phyloP scores from a whole-genome alignment of 495 filamentous ascomycete genomes.

The Penicillium roqueforti region DNA sequence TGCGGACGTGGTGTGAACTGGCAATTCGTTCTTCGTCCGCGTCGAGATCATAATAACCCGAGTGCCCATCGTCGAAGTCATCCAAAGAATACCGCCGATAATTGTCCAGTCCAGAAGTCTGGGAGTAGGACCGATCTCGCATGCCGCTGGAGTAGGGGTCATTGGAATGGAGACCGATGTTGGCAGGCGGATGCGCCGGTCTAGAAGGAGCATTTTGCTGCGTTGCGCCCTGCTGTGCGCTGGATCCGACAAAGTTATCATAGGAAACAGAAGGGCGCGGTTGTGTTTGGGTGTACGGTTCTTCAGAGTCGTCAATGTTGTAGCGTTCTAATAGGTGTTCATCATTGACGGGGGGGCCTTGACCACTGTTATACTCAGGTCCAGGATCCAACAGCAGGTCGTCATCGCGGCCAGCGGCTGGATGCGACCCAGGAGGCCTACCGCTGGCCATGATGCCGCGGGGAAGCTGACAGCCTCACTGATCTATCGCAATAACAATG shows the following conservation, averaged over 20 bases:
- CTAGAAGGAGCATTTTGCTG: slow-evolving; percentile 21
- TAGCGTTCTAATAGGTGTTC: slow-evolving; percentile 69
- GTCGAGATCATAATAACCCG: slow-evolving; percentile 57
- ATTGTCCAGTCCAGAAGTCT: slow-evolving; percentile 77
- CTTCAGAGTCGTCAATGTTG: slow-evolving; percentile 60
- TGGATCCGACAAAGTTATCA: slow-evolving; percentile 85
- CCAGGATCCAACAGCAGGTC: slow-evolving; percentile 72
- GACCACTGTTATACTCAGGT: slow-evolving; percentile 66
- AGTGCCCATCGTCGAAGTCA: slow-evolving; percentile 73
- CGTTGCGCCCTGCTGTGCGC: slow-evolving; percentile 41
- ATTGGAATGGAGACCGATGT: slow-evolving; percentile 28
- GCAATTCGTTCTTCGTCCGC: slow-evolving; percentile 54
- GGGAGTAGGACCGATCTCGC: slow-evolving; percentile 62
- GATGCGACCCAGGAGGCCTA: slow-evolving; percentile 60
- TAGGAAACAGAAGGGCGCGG: slow-evolving; percentile 85
- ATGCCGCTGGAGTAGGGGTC: slow-evolving; percentile 47
- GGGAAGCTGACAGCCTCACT: slow-evolving; percentile 42
- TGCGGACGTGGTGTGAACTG: slow-evolving; percentile 48
- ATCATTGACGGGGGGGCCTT: slow-evolving; percentile 68
- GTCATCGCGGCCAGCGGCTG: slow-evolving; percentile 54
- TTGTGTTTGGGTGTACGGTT: slow-evolving; percentile 43
- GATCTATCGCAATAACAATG: slow-evolving; percentile 21
- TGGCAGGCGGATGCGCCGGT: slow-evolving; percentile 27
- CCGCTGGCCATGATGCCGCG: slow-evolving; percentile 52
- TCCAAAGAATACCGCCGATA: slow-evolving; percentile 87